A percentile compares a stretch with the other conserved stretches of the same genome.
Conservation (phyloP, 176 grass and related monocot genomes). For the Raddia distichophylla region DNA sequence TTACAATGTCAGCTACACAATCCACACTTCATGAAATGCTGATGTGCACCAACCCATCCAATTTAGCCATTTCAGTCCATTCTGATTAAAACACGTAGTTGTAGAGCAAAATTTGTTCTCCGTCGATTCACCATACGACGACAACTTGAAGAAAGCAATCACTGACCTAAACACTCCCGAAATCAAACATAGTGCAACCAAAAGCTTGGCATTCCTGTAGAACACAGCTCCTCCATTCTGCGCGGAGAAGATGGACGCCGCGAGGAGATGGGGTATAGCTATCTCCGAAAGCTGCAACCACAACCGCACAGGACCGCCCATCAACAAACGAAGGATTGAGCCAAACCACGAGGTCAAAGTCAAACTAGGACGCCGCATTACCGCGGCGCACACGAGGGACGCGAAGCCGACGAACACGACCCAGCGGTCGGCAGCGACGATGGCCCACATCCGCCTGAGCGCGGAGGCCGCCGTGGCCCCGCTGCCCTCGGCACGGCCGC, state of each 20-base stretch:
- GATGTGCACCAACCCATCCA: not conserved
- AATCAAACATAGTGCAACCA: slow-evolving; percentile 77
- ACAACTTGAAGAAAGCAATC: slow-evolving; percentile 12
- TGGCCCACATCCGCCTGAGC: slow-evolving; percentile 78
- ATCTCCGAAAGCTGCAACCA: slow-evolving; percentile 85
- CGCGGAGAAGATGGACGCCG: slow-evolving; percentile 89
- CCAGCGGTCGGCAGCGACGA: slow-evolving; percentile 70
- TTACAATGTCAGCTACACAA: not conserved
- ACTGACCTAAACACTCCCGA: slow-evolving; percentile 93
- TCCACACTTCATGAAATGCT: not conserved
- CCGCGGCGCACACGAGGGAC: slow-evolving; percentile 78
- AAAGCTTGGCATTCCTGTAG: slow-evolving; percentile 80
- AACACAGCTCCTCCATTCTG: slow-evolving; percentile 77
- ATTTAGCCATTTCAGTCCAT: not conserved
- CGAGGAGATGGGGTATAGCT: slow-evolving; percentile 91
- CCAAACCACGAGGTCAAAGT: not conserved
- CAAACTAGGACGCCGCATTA: slow-evolving; percentile 36
- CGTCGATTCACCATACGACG: not conserved
- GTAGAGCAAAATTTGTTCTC: not conserved
- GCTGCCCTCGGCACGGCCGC: slow-evolving; percentile 52
- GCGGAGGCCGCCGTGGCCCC: slow-evolving; percentile 65
- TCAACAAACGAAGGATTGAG: slow-evolving; percentile 8
- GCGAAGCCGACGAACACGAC: slow-evolving; percentile 77
- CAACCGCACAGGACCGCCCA: slow-evolving; percentile 20
- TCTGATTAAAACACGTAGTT: not conserved